These are phyloP conservation scores for Metschnikowia picachoensis DNA, from an alignment of 805 yeast genomes.

Conservation along the genomic window DNA sequence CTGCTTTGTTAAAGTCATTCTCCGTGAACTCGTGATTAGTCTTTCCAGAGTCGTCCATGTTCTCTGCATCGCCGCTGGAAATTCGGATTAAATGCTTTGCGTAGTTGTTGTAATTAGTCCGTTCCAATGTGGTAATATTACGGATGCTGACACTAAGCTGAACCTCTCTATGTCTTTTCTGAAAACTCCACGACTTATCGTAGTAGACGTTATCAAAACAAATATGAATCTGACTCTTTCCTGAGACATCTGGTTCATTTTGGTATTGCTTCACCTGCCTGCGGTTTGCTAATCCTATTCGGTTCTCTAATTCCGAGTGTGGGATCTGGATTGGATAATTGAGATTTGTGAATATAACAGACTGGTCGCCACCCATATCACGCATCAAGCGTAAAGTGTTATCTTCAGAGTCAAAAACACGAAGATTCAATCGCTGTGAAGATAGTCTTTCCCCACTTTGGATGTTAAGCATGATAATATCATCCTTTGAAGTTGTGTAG, in stretches of 20 bases:
- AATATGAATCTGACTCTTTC: constrained; percentile 30
- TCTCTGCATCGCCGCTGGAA: not conserved
- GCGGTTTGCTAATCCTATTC: constrained; percentile 3
- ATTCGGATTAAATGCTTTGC: constrained; percentile 31
- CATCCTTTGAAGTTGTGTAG: constrained; percentile 35
- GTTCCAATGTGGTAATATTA: constrained; percentile 30
- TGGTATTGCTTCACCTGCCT: constrained; percentile 15
- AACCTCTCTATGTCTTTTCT: constrained; percentile 30
- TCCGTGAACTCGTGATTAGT: constrained; percentile 22
- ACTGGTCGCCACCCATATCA: constrained; percentile 28
- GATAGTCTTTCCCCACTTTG: constrained; percentile 28
- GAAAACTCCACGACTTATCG: constrained; percentile 42
- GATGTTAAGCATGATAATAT: constrained; percentile 32
- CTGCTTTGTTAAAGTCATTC: constrained; percentile 30
- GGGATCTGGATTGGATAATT: constrained; percentile 26
- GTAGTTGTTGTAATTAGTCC: constrained; percentile 34
- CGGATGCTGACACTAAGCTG: constrained; percentile 34
- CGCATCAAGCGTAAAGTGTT: constrained; percentile 31
- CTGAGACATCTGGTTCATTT: constrained; percentile 18
- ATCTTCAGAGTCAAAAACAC: constrained; percentile 35
- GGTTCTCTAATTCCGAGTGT: constrained; percentile 9
- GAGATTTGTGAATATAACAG: constrained; percentile 35
- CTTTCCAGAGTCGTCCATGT: constrained; percentile 8
- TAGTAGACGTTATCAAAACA: constrained; percentile 41
- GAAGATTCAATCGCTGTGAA: constrained; percentile 34